Conservation (phyloP, 202 grass and related monocot species). For the Eragrostis tef region DNA sequence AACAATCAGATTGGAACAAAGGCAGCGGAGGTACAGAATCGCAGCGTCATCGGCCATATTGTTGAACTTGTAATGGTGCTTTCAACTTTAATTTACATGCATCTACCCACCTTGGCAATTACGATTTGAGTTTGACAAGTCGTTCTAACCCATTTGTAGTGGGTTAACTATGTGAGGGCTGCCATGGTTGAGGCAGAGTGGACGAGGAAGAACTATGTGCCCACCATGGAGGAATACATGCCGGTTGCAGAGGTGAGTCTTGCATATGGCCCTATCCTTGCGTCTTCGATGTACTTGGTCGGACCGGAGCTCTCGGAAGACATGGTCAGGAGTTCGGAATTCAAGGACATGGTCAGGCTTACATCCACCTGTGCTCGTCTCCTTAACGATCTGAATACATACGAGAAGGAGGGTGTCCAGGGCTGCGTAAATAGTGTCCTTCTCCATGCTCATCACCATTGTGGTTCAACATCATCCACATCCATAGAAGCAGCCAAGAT, state of each 20-base stretch:
- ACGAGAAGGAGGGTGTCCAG: neutral
- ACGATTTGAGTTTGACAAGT: no score
- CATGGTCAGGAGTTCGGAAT: neutral
- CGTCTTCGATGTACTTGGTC: neutral
- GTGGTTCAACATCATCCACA: no score
- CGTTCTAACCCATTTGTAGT: neutral
- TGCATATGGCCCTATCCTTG: neutral
- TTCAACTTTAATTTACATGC: no score
- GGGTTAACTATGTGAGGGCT: neutral
- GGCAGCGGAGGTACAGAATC: neutral
- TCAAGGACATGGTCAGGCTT: neutral
- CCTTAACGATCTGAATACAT: neutral
- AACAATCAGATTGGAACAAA: neutral
- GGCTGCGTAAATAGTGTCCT: neutral
- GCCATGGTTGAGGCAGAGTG: neutral
- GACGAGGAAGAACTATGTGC: neutral
- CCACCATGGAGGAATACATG: slow-evolving; percentile 20
- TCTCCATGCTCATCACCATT: neutral
- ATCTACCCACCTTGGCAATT: no score
- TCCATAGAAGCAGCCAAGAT: no score
- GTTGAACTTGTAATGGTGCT: neutral
- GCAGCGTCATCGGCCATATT: neutral
- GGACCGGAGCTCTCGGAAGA: neutral
- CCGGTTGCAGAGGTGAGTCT: neutral
- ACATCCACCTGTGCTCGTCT: neutral